These are phyloP conservation scores for Coniochaeta pulveracea DNA, from an alignment of 2,329 filamentous ascomycete species.

Conservation along the genomic window DNA sequence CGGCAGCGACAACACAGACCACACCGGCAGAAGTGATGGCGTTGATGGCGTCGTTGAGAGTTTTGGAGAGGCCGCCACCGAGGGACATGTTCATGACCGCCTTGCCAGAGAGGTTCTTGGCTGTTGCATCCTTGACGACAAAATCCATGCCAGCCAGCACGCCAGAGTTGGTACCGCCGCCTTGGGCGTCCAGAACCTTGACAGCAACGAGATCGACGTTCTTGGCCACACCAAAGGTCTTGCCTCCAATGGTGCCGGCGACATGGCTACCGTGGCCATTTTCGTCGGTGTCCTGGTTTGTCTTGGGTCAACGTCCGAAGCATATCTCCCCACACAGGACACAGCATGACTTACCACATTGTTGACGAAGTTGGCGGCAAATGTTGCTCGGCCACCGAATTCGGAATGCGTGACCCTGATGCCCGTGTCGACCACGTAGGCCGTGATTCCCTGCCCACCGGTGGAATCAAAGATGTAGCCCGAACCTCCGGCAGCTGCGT, in stretches of 20 bases:
- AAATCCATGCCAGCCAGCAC: conserved; percentile 51
- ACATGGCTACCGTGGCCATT: conserved; percentile 57
- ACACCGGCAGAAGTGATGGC: conserved; percentile 36
- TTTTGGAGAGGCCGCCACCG: conserved; percentile 34
- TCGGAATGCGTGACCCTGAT: conserved; percentile 43
- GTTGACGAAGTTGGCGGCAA: conserved; percentile 41
- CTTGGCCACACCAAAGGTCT: conserved; percentile 52
- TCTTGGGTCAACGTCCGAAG: no score
- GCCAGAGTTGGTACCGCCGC: conserved; percentile 34
- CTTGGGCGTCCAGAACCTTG: conserved; percentile 46
- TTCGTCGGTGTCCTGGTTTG: conserved; percentile 38
- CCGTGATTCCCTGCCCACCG: conserved; percentile 43
- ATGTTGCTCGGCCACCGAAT: conserved; percentile 42
- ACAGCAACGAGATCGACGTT: conserved; percentile 42
- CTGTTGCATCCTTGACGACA: conserved; percentile 32
- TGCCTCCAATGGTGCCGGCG: conserved; percentile 48
- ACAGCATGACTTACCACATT: conserved; percentile 23
- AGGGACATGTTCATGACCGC: conserved; percentile 55
- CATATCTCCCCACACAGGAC: neutral
- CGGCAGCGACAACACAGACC: conserved; percentile 48
- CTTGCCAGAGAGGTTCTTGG: conserved; percentile 32
- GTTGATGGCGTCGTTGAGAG: conserved; percentile 44
- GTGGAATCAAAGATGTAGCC: conserved; percentile 40
- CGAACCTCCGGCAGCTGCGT: conserved; percentile 19
- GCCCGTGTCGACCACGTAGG: conserved; percentile 56